A percentile compares a stretch with the other conserved stretches of the same genome.
phyloP scores from a whole-genome alignment of 169 alveolate genomes.

The Neospora caninum region DNA sequence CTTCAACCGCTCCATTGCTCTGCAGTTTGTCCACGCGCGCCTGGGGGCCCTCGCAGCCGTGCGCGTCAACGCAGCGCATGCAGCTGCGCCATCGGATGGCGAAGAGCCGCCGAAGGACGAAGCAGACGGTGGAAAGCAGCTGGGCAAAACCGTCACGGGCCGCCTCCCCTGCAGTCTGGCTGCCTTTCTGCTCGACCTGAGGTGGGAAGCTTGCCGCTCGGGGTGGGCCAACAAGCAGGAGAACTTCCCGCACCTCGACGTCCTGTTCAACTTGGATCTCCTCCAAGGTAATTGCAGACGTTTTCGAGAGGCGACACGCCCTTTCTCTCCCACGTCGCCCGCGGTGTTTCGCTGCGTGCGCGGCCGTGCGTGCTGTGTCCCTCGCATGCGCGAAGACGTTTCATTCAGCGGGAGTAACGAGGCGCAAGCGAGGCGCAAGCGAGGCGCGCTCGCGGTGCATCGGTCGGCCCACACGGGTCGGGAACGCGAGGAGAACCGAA shows the following conservation, averaged over 20 bases:
- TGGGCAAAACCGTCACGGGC: constrained; percentile 21
- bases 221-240: neutral
- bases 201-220: neutral
- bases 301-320: too few relatives aligned
- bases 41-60: neutral
- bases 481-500: too few relatives aligned
- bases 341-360: too few relatives aligned
- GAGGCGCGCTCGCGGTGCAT: too few relatives aligned
- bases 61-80: neutral
- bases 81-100: neutral
- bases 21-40: constrained; percentile 6
- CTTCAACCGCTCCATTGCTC: neutral
- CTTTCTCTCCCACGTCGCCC: too few relatives aligned
- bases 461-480: too few relatives aligned
- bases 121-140: neutral
- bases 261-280: neutral
- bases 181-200: constrained; percentile 4
- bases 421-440: too few relatives aligned
- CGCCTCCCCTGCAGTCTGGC: constrained; percentile 34
- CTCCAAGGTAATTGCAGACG: neutral
- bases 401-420: too few relatives aligned
- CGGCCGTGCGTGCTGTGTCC: too few relatives aligned
- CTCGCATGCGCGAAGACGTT: too few relatives aligned
- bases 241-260: neutral
- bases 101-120: neutral